phyloP scores from a whole-genome alignment of 768 basidiomycete genomes.

The Clavulina sp. region DNA sequence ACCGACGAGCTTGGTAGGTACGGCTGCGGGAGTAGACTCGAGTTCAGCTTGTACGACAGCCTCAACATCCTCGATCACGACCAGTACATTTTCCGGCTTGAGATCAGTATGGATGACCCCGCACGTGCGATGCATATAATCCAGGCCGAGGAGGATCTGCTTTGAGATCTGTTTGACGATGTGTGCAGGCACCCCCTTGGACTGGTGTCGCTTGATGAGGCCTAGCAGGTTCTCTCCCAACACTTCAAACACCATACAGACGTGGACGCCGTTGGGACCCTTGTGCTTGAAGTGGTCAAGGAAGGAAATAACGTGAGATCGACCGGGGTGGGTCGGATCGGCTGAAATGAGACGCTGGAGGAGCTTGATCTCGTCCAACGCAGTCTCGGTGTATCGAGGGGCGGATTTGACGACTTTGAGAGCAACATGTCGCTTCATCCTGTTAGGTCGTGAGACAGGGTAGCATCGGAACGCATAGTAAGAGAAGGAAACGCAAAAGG shows the following conservation, averaged over 20 bases:
- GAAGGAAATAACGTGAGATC: constrained; percentile 90
- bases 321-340: constrained; percentile 61
- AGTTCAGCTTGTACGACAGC: constrained; percentile 76
- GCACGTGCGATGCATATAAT: constrained; percentile 96
- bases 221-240: constrained; percentile 92
- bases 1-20: constrained; percentile 56
- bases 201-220: constrained; percentile 95
- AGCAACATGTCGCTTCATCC: constrained; percentile 89
- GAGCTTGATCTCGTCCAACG: constrained; percentile 96
- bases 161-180: constrained; percentile 94
- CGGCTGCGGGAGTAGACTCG: constrained; percentile 32
- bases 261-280: constrained; percentile 90
- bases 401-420: constrained; percentile 99
- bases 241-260: constrained; percentile 99
- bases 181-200: constrained; percentile 88
- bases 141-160: constrained; percentile 84
- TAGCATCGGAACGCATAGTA: background rate
- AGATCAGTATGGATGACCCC: constrained; percentile 95
- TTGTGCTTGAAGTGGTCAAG: constrained; percentile 95
- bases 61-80: constrained; percentile 94
- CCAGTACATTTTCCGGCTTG: constrained; percentile 95
- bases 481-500: background rate
- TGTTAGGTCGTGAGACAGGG: constrained; percentile 22
- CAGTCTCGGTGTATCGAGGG: constrained; percentile 91
- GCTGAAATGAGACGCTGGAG: constrained; percentile 88